phyloP scores from a whole-genome alignment of 345 rosid genomes.

The Raphanus sativus region DNA sequence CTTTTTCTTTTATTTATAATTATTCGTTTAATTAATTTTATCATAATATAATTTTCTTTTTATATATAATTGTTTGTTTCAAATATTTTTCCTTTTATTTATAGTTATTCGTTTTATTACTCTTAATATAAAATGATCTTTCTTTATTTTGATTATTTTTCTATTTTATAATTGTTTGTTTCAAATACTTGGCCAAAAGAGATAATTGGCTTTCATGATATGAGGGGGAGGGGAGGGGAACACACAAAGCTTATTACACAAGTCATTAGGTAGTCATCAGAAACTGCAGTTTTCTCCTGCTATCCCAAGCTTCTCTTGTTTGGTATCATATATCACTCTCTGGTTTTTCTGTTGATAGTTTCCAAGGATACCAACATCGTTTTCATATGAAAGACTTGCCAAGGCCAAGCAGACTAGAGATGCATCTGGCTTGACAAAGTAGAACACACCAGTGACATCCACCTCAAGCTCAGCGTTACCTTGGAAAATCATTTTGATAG shows the following conservation, averaged over 20 bases:
- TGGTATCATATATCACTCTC: conserved; percentile 78
- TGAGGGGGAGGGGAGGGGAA: conserved; percentile 1
- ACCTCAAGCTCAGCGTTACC: conserved; percentile 57
- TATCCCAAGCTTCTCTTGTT: conserved; percentile 62
- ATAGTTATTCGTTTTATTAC: too few relatives aligned
- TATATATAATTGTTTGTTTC: not conserved
- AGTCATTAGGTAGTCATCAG: conserved; percentile 18
- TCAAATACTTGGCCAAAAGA: conserved; percentile 26
- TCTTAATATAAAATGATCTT: conserved; percentile 1
- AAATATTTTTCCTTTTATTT: too few relatives aligned
- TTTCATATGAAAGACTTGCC: conserved; percentile 69
- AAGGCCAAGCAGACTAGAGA: conserved; percentile 85
- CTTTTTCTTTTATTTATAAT: too few relatives aligned
- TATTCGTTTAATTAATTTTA: too few relatives aligned
- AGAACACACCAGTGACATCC: conserved; percentile 70
- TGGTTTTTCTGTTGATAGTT: conserved; percentile 89
- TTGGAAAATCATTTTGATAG: conserved; percentile 56
- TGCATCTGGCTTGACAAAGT: conserved; percentile 68
- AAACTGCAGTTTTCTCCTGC: conserved; percentile 76
- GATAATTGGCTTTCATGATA: conserved; percentile 26
- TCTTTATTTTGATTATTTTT: not conserved
- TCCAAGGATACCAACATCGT: conserved; percentile 69
- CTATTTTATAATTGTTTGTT: not conserved
- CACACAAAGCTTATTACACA: conserved; percentile 9
- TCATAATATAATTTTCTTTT: too few relatives aligned